A percentile compares a stretch with the other conserved stretches of the same genome.
phyloP scores from a whole-genome alignment of 202 grass and related monocot species.

The Dendrocalamus latiflorus region DNA sequence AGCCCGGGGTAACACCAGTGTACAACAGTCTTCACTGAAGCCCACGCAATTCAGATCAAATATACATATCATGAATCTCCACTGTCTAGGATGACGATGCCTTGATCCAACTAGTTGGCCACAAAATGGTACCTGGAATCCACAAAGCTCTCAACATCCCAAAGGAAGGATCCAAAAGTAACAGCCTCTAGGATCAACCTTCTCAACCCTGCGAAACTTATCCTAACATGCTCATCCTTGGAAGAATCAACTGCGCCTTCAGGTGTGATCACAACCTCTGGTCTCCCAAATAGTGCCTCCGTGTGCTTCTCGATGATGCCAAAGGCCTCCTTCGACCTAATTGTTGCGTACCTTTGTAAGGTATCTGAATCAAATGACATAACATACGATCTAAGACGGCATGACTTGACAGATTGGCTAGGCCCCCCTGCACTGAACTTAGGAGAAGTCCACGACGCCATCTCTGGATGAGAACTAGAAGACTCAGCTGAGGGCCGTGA shows the following conservation, averaged over 20 bases:
- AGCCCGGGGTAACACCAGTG: neutral
- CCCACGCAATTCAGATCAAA: constrained; percentile 1
- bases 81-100: neutral
- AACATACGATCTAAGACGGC: constrained; percentile 82
- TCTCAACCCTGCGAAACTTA: constrained; percentile 75
- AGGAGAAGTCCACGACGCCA: constrained; percentile 48
- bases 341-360: constrained; percentile 65
- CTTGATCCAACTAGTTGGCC: constrained; percentile 25
- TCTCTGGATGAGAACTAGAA: constrained; percentile 47
- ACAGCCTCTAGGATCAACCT: constrained; percentile 89
- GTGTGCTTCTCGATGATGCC: constrained; percentile 96
- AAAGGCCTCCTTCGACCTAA: constrained; percentile 93
- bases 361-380: constrained; percentile 94
- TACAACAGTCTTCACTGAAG: constrained; percentile 29
- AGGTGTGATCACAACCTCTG: constrained; percentile 88
- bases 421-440: constrained; percentile 33
- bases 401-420: constrained; percentile 59
- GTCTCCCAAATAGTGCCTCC: constrained; percentile 84
- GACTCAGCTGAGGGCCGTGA: constrained; percentile 34
- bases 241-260: constrained; percentile 83
- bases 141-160: constrained; percentile 89
- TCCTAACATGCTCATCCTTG: constrained; percentile 79
- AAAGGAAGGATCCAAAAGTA: constrained; percentile 90
- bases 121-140: constrained; percentile 94
- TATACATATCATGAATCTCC: constrained; percentile 8